Percentiles rank a stretch among this genome's conserved stretches.
These are phyloP conservation scores for Beauveria caledonica DNA, from an alignment of 2,329 filamentous ascomycete genomes.

Conservation along the genomic window DNA sequence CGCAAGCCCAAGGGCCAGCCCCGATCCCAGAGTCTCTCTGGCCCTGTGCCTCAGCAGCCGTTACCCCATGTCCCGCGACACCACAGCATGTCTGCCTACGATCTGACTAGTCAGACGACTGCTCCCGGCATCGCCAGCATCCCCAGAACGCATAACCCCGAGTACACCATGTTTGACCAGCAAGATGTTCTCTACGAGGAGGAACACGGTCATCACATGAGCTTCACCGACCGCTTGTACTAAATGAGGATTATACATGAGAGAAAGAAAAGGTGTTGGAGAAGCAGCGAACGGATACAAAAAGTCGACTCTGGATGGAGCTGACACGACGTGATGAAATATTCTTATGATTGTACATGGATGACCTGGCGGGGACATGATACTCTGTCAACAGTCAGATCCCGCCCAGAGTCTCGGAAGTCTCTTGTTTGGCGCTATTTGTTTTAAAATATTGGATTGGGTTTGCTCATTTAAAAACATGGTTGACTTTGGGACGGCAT, in stretches of 20 bases:
- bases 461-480: neutral
- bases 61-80: constrained; percentile 23
- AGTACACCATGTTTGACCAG: constrained; percentile 41
- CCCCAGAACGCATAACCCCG: constrained; percentile 23
- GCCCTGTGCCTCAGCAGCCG: constrained; percentile 19
- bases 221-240: constrained; percentile 37
- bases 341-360: constrained; percentile 10
- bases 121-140: constrained; percentile 20
- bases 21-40: constrained; percentile 17
- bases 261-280: neutral
- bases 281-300: neutral
- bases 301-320: neutral
- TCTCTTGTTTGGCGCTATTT: constrained; percentile 5
- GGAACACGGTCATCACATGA: constrained; percentile 31
- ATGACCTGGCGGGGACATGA: constrained; percentile 1
- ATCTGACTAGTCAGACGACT: constrained; percentile 21
- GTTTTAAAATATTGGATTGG: neutral
- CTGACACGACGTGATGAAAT: constrained; percentile 9
- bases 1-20: constrained; percentile 22
- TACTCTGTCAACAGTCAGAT: constrained; percentile 10
- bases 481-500: neutral
- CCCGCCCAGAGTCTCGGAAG: constrained; percentile 5
- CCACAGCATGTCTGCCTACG: constrained; percentile 24
- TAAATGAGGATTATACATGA: constrained; percentile 19
- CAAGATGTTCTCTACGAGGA: constrained; percentile 38